A percentile compares a stretch with the other conserved stretches of the same genome.
phyloP scores from a whole-genome alignment of 2,329 filamentous ascomycete species.

The Pseudogymnoascus sp. region DNA sequence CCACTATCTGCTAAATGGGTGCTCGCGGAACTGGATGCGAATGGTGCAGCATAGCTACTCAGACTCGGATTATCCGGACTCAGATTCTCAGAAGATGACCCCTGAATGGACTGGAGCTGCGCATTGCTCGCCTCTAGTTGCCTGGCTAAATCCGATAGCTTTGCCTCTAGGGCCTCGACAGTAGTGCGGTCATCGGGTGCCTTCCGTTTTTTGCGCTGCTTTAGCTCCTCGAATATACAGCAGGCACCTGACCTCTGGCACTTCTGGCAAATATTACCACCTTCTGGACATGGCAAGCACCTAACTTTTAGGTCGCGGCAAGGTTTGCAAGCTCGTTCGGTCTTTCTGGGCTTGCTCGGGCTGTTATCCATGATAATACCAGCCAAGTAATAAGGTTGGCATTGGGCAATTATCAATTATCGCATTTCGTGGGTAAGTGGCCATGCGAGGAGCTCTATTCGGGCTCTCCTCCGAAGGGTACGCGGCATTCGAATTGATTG shows the following conservation, averaged over 20 bases:
- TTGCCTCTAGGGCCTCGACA: background rate
- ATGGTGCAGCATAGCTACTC: background rate
- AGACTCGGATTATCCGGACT: slow-evolving; percentile 2
- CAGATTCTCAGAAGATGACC: background rate
- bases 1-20: background rate
- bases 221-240: slow-evolving; percentile 3
- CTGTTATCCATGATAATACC: background rate
- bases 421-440: background rate
- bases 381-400: background rate
- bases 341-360: background rate
- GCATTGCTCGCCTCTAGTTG: slow-evolving; percentile 1
- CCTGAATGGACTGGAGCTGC: background rate
- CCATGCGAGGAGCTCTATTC: background rate
- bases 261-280: background rate
- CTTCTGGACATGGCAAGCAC: background rate
- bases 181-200: background rate
- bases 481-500: background rate
- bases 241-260: slow-evolving; percentile 6
- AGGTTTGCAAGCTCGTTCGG: background rate
- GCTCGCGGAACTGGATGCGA: background rate
- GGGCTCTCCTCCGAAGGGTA: background rate
- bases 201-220: background rate
- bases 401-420: background rate
- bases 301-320: slow-evolving; percentile 2
- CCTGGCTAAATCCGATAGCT: background rate